Evolutionary conservation across 2,329 filamentous ascomycete species (phyloP).

Genomic region (Cylindrodendrum hubeiense): DNA sequence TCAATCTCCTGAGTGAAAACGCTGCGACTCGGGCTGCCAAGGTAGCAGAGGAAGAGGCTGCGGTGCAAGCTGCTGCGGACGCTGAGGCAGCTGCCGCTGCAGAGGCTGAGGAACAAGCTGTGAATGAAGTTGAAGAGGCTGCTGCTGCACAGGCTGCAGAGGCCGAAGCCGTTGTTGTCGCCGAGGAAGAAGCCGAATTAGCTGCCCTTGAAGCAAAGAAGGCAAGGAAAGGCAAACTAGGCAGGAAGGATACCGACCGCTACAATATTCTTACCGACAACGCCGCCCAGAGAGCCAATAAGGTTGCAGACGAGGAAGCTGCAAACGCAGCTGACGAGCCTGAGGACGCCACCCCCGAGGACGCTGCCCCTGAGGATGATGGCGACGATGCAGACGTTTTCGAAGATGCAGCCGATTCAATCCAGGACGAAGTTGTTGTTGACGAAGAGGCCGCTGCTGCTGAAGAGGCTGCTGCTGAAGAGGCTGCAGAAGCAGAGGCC

Average conservation of each 20-base stretch:
- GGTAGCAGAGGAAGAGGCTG: conserved; percentile 45
- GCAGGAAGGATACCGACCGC: conserved; percentile 39
- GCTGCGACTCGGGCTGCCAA: conserved; percentile 53
- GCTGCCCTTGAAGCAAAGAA: conserved; percentile 35
- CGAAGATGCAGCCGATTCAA: conserved; percentile 19
- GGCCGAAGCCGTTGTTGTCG: conserved; percentile 30
- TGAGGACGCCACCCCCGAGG: conserved; percentile 26
- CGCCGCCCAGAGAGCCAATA: conserved; percentile 31
- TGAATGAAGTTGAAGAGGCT: conserved; percentile 52
- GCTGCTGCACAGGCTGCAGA: conserved; percentile 26
- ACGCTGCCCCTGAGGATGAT: background rate
- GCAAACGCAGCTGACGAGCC: conserved; percentile 32
- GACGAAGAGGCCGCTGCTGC: conserved; percentile 43
- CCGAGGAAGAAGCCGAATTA: conserved; percentile 39
- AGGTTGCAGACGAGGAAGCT: conserved; percentile 34
- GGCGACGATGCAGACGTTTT: conserved; percentile 21
- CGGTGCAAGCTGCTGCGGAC: conserved; percentile 29
- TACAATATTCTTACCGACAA: conserved; percentile 37
- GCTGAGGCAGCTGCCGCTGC: conserved; percentile 30
- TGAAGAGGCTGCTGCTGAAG: conserved; percentile 20
- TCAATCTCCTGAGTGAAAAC: conserved; percentile 52
- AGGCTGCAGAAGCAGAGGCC: conserved; percentile 37
- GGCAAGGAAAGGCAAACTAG: conserved; percentile 35
- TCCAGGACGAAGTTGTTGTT: conserved; percentile 24
- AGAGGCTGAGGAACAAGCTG: conserved; percentile 49